Evolutionary conservation across 257 asterid species (phyloP), one percentile per base, ranked within the genome.

Genomic region (Solanum okadae): DNA sequence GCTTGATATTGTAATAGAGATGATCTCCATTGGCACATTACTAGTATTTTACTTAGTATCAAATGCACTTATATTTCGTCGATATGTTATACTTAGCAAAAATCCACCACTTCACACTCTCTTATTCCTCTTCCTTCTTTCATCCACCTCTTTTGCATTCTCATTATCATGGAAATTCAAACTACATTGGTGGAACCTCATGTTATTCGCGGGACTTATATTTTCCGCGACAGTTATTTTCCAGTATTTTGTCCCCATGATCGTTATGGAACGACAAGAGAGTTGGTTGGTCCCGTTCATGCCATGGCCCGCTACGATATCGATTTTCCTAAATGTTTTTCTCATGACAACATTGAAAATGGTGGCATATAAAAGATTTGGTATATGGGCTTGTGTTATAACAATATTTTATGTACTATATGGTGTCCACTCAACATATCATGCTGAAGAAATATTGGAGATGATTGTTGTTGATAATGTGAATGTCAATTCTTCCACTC

Each of bases 21-120:
- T 92, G 88, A 89, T 92, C 23, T 92, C 93, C 63, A 92, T 92
- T 11, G 93, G 92, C 67, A 90, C 93, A 68, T 91, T 92, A 33
- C 11, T 92, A 33, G 93, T 92, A 6, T 92, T 92, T 88, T 92
- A 92, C 91, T 86, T 92, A 68, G 93, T 92, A 7, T 89, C 93
- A 31, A 90, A 90, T 34, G 93, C 93, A 46, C 91, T 92, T 0
- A 86, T 92, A 37, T 92, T 88, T 29, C 89, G 89, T 20, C 85
- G 93, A 8, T 90, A 85, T 27, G 92, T 86, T 1, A 37, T 88
- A 63, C 72, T 75, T 10, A 75, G 87, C 67, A 86, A 49, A 83
- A 87, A 67, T 29, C 88, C 85, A 70, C 92, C 93, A 29, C 82
- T 29, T 6, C 86, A 67, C 38, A 88, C 90, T 67, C 92, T 92